Conservation (phyloP, 306 rosid genomes). For the Arachis stenosperma region DNA sequence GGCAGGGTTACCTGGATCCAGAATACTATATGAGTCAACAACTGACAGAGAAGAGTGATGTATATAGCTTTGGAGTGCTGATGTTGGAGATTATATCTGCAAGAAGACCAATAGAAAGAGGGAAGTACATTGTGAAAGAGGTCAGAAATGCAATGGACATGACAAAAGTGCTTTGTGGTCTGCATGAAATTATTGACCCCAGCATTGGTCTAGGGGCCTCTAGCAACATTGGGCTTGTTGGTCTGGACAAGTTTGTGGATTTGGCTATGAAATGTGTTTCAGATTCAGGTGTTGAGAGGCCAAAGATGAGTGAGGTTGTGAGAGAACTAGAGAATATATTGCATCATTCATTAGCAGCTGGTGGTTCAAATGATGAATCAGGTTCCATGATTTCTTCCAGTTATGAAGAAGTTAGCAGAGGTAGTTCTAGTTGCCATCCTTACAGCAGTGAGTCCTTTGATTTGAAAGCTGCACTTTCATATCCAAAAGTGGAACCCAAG, state of each 20-base stretch:
- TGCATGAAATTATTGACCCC: constrained; percentile 51
- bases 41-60: constrained; percentile 67
- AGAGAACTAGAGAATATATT: constrained; percentile 55
- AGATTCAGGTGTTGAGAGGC: constrained; percentile 54
- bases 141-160: constrained; percentile 42
- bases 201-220: constrained; percentile 39
- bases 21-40: constrained; percentile 45
- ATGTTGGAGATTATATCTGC: constrained; percentile 68
- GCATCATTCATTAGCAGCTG: constrained; percentile 39
- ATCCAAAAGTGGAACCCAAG: constrained; percentile 25
- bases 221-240: not conserved
- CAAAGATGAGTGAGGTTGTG: constrained; percentile 63
- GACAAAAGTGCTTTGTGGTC: constrained; percentile 42
- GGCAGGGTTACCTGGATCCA: constrained; percentile 68
- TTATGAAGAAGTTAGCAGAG: constrained; percentile 43
- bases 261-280: constrained; percentile 55
- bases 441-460: constrained; percentile 35
- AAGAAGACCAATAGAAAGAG: constrained; percentile 55
- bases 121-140: constrained; percentile 60
- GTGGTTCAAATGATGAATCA: constrained; percentile 46
- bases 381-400: constrained; percentile 46
- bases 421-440: constrained; percentile 44
- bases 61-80: constrained; percentile 68
- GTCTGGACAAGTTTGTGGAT: constrained; percentile 54
- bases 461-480: constrained; percentile 37